These are phyloP conservation scores for Boechera retrofracta DNA, from an alignment of 345 rosid species.

Conservation along the genomic window DNA sequence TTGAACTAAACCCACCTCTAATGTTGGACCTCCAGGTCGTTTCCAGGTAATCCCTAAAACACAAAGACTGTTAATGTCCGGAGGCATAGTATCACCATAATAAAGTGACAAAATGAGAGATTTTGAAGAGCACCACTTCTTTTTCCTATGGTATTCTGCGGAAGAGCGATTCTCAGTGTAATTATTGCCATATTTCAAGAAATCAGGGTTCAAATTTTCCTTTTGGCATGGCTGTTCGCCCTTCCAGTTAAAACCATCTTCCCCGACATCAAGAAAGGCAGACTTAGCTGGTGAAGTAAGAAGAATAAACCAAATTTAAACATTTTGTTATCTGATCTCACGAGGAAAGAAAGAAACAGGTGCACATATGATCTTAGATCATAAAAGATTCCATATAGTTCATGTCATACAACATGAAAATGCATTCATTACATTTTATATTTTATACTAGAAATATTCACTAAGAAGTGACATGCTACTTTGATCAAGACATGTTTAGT, in stretches of 20 bases:
- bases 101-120: conserved; percentile 29
- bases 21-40: conserved; percentile 50
- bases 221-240: conserved; percentile 45
- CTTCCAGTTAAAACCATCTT: conserved; percentile 50
- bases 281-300: conserved; percentile 44
- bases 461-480: conserved; percentile 32
- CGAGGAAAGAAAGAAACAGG: conserved; percentile 24
- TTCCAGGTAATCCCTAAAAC: conserved; percentile 56
- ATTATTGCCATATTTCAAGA: conserved; percentile 43
- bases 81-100: conserved; percentile 18
- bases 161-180: conserved; percentile 50
- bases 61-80: conserved; percentile 35
- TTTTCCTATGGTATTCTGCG: conserved; percentile 43
- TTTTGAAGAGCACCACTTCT: conserved; percentile 56
- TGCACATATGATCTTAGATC: conserved; percentile 20
- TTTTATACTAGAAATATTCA: conserved; percentile 1
- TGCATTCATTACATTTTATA: conserved; percentile 20
- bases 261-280: conserved; percentile 46
- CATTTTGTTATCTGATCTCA: conserved; percentile 23
- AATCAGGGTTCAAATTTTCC: conserved; percentile 46
- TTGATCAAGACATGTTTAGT: neutral
- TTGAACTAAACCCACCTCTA: conserved; percentile 52
- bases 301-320: conserved; percentile 25
- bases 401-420: conserved; percentile 25
- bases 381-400: conserved; percentile 19